A percentile compares a stretch with the other conserved stretches of the same genome.
Evolutionary conservation across 306 rosid species (phyloP).

Genomic region (Vicia faba): DNA sequence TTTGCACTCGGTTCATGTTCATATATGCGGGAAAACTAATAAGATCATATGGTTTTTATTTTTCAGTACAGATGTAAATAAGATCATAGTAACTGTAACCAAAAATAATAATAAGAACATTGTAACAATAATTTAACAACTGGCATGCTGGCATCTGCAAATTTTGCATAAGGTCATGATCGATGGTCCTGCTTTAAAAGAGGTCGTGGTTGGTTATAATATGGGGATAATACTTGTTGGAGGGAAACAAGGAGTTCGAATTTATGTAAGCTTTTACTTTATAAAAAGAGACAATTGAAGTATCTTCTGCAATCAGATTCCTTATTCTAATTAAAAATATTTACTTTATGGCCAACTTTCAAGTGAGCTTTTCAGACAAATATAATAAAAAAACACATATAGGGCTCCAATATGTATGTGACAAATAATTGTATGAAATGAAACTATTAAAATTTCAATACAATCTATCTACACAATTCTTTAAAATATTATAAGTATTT

Average conservation of each 20-base stretch:
- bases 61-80: no score
- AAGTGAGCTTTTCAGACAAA: neutral
- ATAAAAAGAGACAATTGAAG: slow-evolving; percentile 42
- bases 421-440: neutral
- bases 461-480: neutral
- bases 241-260: neutral
- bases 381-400: neutral
- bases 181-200: neutral
- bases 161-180: neutral
- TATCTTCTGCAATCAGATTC: slow-evolving; percentile 29
- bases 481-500: neutral
- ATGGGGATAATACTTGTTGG: slow-evolving; percentile 24
- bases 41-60: no score
- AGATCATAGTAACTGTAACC: no score
- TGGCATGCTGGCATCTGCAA: neutral
- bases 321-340: neutral
- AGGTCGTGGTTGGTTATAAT: slow-evolving; percentile 9
- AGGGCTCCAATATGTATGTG: neutral
- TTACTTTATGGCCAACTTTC: neutral
- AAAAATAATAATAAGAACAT: no score
- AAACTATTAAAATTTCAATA: no score
- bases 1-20: no score
- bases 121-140: neutral
- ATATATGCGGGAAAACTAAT: no score
- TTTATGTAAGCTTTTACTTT: slow-evolving; percentile 32